A percentile compares a stretch with the other conserved stretches of the same genome.
phyloP scores from a whole-genome alignment of 805 yeast species.

The Wickerhamomyces hampshirensis region DNA sequence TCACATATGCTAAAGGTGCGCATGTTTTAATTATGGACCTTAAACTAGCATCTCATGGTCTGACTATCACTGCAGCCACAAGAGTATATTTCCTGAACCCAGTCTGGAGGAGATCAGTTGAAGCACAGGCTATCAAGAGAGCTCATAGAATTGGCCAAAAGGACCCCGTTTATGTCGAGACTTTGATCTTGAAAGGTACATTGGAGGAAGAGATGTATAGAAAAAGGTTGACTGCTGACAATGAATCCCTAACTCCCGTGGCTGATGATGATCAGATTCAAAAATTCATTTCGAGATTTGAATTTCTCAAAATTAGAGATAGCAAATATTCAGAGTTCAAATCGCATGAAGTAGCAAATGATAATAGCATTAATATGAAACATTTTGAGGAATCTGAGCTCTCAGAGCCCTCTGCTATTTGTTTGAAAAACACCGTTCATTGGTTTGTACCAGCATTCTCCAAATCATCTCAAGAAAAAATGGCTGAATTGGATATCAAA shows the following conservation, averaged over 20 bases:
- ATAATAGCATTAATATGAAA: constrained; percentile 9
- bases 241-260: constrained; percentile 31
- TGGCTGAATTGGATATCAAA: constrained; percentile 3
- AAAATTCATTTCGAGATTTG: constrained; percentile 45
- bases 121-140: constrained; percentile 74
- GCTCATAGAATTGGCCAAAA: constrained; percentile 74
- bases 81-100: constrained; percentile 68
- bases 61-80: constrained; percentile 64
- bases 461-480: constrained; percentile 14
- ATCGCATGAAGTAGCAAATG: constrained; percentile 1
- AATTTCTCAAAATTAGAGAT: constrained; percentile 34
- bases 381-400: constrained; percentile 21
- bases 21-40: constrained; percentile 61
- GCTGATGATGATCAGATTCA: constrained; percentile 60
- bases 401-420: constrained; percentile 22
- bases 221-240: constrained; percentile 22
- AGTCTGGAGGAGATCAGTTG: constrained; percentile 63
- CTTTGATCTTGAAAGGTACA: constrained; percentile 55
- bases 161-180: constrained; percentile 62
- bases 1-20: constrained; percentile 42
- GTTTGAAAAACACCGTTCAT: constrained; percentile 3
- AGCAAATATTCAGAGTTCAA: constrained; percentile 11
- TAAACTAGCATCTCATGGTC: constrained; percentile 62
- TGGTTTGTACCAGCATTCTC: constrained; percentile 35
- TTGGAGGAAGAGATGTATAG: constrained; percentile 66